Evolutionary conservation across 176 grass and related monocot species (phyloP).

Genomic region (Juncus inflexus): DNA sequence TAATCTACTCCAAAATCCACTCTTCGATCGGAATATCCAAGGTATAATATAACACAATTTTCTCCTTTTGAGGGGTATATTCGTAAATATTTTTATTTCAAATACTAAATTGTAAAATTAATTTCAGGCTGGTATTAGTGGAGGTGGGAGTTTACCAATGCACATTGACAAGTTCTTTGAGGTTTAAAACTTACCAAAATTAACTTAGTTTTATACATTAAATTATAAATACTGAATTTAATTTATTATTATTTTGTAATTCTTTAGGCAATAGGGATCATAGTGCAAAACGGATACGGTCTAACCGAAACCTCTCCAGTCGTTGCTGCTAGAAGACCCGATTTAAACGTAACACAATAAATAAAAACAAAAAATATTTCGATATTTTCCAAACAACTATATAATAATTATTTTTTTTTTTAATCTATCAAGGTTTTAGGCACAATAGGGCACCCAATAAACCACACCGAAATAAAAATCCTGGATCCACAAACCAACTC

Average conservation of each 20-base stretch:
- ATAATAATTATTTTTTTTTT: constrained; percentile 18
- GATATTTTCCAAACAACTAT: too few relatives aligned
- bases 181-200: constrained; percentile 36
- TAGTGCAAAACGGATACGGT: constrained; percentile 91
- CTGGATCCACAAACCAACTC: constrained; percentile 56
- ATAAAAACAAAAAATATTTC: background rate
- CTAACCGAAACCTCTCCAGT: constrained; percentile 95
- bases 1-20: constrained; percentile 88
- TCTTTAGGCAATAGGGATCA: constrained; percentile 88
- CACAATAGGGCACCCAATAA: constrained; percentile 69
- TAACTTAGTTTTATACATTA: background rate
- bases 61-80: constrained; percentile 1
- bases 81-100: background rate
- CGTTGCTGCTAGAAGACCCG: constrained; percentile 63
- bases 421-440: constrained; percentile 74
- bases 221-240: background rate
- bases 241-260: constrained; percentile 15
- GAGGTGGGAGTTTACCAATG: constrained; percentile 81
- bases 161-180: constrained; percentile 96
- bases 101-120: constrained; percentile 35
- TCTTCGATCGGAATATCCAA: constrained; percentile 83
- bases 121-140: constrained; percentile 87
- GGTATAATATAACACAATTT: constrained; percentile 37
- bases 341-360: constrained; percentile 60
- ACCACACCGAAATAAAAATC: constrained; percentile 77